Evolutionary conservation across 2,329 filamentous ascomycete genomes (phyloP), one percentile per base, ranked within the genome.

Genomic region (Magnaporthiopsis poae): DNA sequence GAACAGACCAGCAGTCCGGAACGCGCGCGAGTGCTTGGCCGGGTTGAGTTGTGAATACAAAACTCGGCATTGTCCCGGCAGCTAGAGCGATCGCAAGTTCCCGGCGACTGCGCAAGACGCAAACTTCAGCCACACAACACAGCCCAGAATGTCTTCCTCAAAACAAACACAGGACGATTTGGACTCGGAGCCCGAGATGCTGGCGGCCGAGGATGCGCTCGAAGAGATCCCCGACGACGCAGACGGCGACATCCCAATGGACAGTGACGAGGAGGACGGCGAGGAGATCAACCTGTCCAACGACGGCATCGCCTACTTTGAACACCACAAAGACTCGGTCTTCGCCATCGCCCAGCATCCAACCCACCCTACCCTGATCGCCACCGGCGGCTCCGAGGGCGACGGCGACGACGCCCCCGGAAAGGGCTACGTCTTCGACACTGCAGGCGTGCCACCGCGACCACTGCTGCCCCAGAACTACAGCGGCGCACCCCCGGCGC

Each of bases 281-380:
- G 84, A 88, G 71, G 91, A 95, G 76, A 87, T 97, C 60, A 80
- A 86, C 60, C 83, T 98, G 8, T 87, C 95, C 69, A 99, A 98
- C 82, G 94, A 99, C 82, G 96, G 92, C 70, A 83, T 89, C 71
- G 94, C 92, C 68, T 94, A 96, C 81, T 97, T 98, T 74, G 95
- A 98, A 80, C 78, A 80, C 52, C 92, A 97, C 80, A 90, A 88
- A 72, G 92, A 97, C 83, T 93, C 90, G 68, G 90, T 99, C 74
- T 99, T 97, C 81, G 88, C 91, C 78, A 95, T 99, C 75, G 92
- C 94, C 25, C 92, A 96, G 76, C 95, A 99, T 76, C 95, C 95
- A 4, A 81, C 87, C 8, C 84, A 90, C 74, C 86, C 89, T 7
- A 83, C 88, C 27, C 87, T 98, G 68, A 82, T 98, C 68, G 90